Base-by-base conservation (phyloP, 1,284 basidiomycete species). In the Afroboletus lepidellus region DNA sequence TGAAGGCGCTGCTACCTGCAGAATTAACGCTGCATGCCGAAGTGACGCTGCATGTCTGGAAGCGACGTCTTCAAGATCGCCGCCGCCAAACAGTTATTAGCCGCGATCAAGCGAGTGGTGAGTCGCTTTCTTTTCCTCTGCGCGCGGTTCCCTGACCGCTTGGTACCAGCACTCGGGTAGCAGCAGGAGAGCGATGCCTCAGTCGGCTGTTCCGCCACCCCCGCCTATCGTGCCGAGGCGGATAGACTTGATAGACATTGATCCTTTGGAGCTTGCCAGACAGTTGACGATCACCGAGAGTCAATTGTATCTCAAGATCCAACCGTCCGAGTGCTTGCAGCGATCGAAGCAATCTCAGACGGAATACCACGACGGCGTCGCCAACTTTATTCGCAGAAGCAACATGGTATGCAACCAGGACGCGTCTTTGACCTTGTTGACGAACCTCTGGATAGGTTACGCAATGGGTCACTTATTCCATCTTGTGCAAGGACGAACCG, bases 271-370 rank as follows among this genome's bases (percentile, higher is more conserved):
- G 65, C 66, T 92, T 12, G 90, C 89, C 0, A 77, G 90, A 25
- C 90, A 93, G 67, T 69, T 93, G 51, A 92, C 90, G 0, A 77
- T 92, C 54, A 79, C 87, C 68, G 90, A 93, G 66, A 81, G 80
- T 51, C 76, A 78, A 15, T 70, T 91, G 46, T 92, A 89, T 70
- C 74, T 77, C 60, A 80, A 79, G 60, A 87, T 93, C 59, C 76
- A 78, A 47, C 80, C 86, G 1, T 83, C 82, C 51, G 90, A 93
- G 64, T 86, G 90, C 62, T 69, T 93, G 16, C 77, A 77, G 55
- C 79, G 83, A 9, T 80, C 80, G 13, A 73, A 76, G 50, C 78
- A 81, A 57, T 74, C 75, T n/a, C 74, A 69, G 46, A 71, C 75
- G 7, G 77, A 78, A 16, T 76, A 79, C 39, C 69, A 71, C 49